Evolutionary conservation across 2,329 filamentous ascomycete species (phyloP).

Genomic region (Alternaria burnsii): DNA sequence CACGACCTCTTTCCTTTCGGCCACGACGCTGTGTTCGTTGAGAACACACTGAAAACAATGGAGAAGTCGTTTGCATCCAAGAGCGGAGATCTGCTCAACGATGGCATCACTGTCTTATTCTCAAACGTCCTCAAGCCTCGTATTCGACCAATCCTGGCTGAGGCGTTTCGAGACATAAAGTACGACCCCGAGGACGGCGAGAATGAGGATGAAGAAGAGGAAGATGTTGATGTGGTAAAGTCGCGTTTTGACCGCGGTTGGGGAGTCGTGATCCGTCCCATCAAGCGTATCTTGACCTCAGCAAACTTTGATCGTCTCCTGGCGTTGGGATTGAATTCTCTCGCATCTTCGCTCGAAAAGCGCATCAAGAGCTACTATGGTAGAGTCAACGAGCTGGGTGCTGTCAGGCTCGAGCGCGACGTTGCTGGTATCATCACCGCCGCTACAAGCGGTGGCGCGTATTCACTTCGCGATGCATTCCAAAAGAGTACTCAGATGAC

Average conservation of each 20-base stretch:
- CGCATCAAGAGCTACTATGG: constrained; percentile 82
- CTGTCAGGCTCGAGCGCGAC: constrained; percentile 84
- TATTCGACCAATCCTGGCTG: constrained; percentile 81
- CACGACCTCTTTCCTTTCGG: constrained; percentile 79
- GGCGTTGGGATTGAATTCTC: constrained; percentile 74
- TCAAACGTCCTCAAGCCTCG: constrained; percentile 86
- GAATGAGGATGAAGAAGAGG: constrained; percentile 58
- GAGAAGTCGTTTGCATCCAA: constrained; percentile 78
- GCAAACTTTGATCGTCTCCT: constrained; percentile 80
- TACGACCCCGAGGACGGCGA: constrained; percentile 67
- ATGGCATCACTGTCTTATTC: constrained; percentile 86
- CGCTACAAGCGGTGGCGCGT: constrained; percentile 73
- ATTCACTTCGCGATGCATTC: constrained; percentile 80
- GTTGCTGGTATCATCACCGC: constrained; percentile 75
- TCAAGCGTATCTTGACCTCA: constrained; percentile 83
- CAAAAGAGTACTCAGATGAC: constrained; percentile 79
- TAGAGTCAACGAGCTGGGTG: constrained; percentile 80
- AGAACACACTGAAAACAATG: constrained; percentile 72
- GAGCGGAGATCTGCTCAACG: constrained; percentile 79
- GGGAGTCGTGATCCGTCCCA: constrained; percentile 84
- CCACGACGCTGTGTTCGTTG: constrained; percentile 75
- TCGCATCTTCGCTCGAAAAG: constrained; percentile 85
- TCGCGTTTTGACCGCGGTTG: constrained; percentile 85
- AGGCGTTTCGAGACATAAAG: constrained; percentile 91
- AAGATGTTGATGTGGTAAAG: constrained; percentile 70